Percentiles rank a stretch among this genome's conserved stretches.
These are phyloP conservation scores for Botrytis paeoniae DNA, from an alignment of 2,329 filamentous ascomycete genomes.

Conservation along the genomic window DNA sequence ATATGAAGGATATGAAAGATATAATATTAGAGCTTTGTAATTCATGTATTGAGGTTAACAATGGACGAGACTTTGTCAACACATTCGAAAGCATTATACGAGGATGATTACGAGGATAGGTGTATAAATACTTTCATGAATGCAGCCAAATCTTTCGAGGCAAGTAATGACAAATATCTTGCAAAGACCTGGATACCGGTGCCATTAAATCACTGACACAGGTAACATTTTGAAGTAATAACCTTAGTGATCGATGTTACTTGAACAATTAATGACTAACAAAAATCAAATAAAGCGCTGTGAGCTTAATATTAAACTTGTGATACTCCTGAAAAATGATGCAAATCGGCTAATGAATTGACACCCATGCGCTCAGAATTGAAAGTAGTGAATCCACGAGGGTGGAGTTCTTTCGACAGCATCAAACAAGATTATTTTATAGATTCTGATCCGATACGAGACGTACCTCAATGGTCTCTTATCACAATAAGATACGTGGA, in stretches of 20 bases:
- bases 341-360: background rate
- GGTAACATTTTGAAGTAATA: background rate
- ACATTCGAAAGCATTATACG: accelerated
- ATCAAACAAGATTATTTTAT: background rate
- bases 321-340: background rate
- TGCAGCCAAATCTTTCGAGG: accelerated
- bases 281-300: background rate
- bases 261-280: background rate
- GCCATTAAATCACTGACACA: background rate
- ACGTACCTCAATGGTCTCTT: background rate
- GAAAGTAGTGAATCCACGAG: background rate
- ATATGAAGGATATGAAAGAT: background rate
- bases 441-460: background rate
- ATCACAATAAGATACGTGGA: background rate
- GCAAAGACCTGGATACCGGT: background rate
- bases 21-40: background rate
- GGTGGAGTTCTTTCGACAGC: background rate
- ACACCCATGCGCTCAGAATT: accelerated
- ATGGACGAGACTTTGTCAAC: background rate
- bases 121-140: background rate
- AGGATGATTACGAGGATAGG: background rate
- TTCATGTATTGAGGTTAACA: background rate
- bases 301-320: background rate
- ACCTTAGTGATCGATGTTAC: background rate
- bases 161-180: background rate